A percentile compares a stretch with the other conserved stretches of the same genome.
These are phyloP conservation scores for Chenopodium quinoa DNA, from an alignment of 148 eudicot species.

Conservation along the genomic window DNA sequence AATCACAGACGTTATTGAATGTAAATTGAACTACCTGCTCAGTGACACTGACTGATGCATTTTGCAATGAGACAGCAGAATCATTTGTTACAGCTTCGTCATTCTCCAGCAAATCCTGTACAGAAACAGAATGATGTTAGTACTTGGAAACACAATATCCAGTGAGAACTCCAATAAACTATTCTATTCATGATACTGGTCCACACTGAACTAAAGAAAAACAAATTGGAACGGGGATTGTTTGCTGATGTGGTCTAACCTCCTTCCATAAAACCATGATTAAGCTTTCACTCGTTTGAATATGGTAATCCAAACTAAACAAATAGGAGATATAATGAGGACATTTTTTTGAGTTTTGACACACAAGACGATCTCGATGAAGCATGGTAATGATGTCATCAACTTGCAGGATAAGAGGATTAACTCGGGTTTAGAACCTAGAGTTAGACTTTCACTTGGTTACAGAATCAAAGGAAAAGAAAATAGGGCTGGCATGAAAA, in stretches of 20 bases:
- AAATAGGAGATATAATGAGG: too few relatives aligned
- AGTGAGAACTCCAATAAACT: not conserved
- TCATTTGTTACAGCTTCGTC: slow-evolving; percentile 29
- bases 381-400: not conserved
- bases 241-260: too few relatives aligned
- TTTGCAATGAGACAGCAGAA: slow-evolving; percentile 26
- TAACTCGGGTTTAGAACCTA: not conserved
- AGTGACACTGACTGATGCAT: slow-evolving; percentile 20
- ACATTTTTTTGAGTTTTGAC: not conserved
- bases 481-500: not conserved
- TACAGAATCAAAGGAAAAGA: not conserved
- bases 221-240: too few relatives aligned
- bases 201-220: too few relatives aligned
- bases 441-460: not conserved
- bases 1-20: not conserved
- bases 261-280: not conserved
- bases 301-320: not conserved
- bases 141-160: not conserved
- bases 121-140: not conserved
- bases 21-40: slow-evolving; percentile 28
- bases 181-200: not conserved
- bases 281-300: not conserved
- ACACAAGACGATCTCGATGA: not conserved
- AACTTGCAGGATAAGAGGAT: not conserved
- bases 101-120: slow-evolving; percentile 33